Conservation (phyloP, 2,329 filamentous ascomycete species). For the Penicillium crustosum region DNA sequence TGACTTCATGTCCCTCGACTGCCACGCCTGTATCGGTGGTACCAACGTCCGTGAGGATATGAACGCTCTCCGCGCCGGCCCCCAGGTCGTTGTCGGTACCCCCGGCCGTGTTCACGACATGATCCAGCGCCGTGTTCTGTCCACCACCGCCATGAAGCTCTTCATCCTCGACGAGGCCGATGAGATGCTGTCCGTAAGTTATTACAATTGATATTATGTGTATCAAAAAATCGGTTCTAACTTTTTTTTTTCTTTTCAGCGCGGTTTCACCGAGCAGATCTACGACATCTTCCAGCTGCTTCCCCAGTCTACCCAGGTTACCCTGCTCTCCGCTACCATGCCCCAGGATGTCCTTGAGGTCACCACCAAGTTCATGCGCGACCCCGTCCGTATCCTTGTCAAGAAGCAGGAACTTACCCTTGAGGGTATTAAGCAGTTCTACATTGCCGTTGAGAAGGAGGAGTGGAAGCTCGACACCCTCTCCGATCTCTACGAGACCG, state of each 20-base stretch:
- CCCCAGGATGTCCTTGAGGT: constrained; percentile 98
- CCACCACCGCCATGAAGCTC: constrained; percentile 76
- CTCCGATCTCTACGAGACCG: constrained; percentile 96
- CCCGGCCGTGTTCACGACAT: constrained; percentile 92
- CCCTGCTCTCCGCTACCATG: constrained; percentile 92
- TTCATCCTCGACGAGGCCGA: constrained; percentile 74
- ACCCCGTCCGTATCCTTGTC: constrained; percentile 47
- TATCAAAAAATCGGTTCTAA: constrained; percentile 1
- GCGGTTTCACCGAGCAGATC: constrained; percentile 96
- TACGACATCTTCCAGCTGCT: constrained; percentile 98
- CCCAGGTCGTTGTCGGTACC: constrained; percentile 95
- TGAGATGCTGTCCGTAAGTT: constrained; percentile 59
- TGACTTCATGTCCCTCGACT: constrained; percentile 99
- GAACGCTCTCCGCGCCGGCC: constrained; percentile 92
- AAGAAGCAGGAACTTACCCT: constrained; percentile 73
- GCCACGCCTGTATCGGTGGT: constrained; percentile 96
- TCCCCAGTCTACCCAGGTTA: constrained; percentile 95
- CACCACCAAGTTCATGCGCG: constrained; percentile 99
- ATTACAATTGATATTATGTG: background rate
- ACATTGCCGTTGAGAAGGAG: constrained; percentile 98
- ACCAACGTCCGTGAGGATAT: constrained; percentile 99
- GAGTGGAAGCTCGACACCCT: constrained; percentile 99
- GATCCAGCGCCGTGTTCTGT: constrained; percentile 71
- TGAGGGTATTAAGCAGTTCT: constrained; percentile 97
- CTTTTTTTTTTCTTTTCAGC: constrained; percentile 53